Evolutionary conservation across 352 stramenopile species (phyloP).

Genomic region (Thalassiosira livingstoniorum): DNA sequence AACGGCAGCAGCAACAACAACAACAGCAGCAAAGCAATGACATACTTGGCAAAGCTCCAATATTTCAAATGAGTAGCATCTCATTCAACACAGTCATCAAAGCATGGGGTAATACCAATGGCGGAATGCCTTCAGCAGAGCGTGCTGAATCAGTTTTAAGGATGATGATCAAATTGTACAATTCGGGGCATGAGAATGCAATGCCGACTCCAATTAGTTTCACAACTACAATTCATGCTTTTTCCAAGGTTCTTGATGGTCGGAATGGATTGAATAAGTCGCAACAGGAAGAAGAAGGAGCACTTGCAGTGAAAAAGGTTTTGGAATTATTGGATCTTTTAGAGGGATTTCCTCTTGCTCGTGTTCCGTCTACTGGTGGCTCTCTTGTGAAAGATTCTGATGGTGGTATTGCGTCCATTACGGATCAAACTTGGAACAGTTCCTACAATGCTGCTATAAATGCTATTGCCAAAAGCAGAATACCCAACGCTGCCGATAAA

Average conservation of each 20-base stretch:
- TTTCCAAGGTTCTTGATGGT: conserved; percentile 54
- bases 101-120: conserved; percentile 67
- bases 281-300: conserved; percentile 33
- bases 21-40: background rate
- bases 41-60: too few relatives aligned
- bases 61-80: conserved; percentile 26
- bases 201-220: conserved; percentile 46
- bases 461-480: conserved; percentile 43
- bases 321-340: conserved; percentile 65
- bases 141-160: conserved; percentile 43
- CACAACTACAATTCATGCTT: conserved; percentile 55
- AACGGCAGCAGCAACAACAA: conserved; percentile 8
- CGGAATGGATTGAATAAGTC: too few relatives aligned
- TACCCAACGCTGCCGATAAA: conserved; percentile 49
- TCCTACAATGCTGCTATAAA: conserved; percentile 60
- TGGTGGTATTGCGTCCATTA: too few relatives aligned
- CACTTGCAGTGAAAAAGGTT: conserved; percentile 50
- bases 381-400: too few relatives aligned
- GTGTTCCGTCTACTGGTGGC: too few relatives aligned
- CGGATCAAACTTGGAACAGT: conserved; percentile 31
- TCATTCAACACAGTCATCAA: conserved; percentile 66
- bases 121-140: conserved; percentile 36
- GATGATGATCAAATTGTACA: conserved; percentile 62
- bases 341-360: conserved; percentile 35
- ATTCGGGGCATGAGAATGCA: conserved; percentile 59